Base-by-base conservation (phyloP, 164 flowering plant species). In the Litsea cubeba region DNA sequence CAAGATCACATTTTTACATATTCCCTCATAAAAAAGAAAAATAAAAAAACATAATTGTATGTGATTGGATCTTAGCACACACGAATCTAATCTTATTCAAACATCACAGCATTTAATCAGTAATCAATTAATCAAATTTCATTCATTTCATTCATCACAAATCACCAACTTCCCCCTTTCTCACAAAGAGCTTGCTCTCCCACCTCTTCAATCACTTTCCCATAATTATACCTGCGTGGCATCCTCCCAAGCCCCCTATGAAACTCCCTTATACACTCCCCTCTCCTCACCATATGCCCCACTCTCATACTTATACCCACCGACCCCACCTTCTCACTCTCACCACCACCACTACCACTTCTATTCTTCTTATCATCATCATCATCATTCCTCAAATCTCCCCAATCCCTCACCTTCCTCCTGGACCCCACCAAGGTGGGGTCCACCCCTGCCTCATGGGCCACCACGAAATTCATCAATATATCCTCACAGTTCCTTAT, bases 291-390 rank as follows among this genome's bases (percentile, higher is more conserved):
- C n/a, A n/a, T n/a, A n/a, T n/a, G n/a, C n/a, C n/a, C n/a, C n/a
- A n/a, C n/a, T n/a, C n/a, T n/a, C n/a, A n/a, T n/a, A 65, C 98
- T 95, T 87, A 95, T 75, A 50, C 98, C 98, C 72, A 81, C 97
- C 3, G 30, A 28, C 30, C 30, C 30, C 30, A 28, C 30, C 1
- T 30, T 62, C 71, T 28, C 79, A 32, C 58, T 17, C 17, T 65
- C 80, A 18, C 69, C 65, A 58, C 86, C 88, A n/a, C n/a, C n/a
- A 49, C 92, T 94, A 50, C 98, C 63, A 7, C 78, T 85, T 70
- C 79, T 82, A 81, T 82, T 79, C 88, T n/a, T n/a, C n/a, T n/a
- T n/a, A n/a, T n/a, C n/a, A n/a, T 35, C 40, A 35, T 35, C 40
- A 5, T 35, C 40, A 58, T 87, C 89, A 54, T 94, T 94, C 63